phyloP scores from a whole-genome alignment of 805 yeast genomes.

The Suhomyces emberorum region DNA sequence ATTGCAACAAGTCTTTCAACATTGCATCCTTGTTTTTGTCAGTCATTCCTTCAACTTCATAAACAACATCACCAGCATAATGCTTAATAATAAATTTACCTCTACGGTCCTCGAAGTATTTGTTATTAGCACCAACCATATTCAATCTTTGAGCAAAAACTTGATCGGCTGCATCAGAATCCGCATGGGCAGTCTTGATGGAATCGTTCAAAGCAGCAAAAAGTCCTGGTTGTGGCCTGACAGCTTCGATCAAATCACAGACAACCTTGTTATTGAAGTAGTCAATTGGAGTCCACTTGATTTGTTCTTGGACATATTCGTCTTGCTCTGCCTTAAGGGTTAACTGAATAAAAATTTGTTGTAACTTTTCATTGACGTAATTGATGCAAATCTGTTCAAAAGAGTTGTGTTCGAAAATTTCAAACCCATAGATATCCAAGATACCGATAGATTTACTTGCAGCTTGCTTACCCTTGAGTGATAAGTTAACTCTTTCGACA shows the following conservation, averaged over 20 bases:
- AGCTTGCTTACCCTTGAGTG: constrained; percentile 51
- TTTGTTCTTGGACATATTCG: constrained; percentile 91
- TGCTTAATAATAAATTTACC: constrained; percentile 88
- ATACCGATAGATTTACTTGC: constrained; percentile 78
- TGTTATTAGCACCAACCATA: constrained; percentile 70
- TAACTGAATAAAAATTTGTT: constrained; percentile 93
- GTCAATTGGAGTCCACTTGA: constrained; percentile 96
- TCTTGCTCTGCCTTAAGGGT: constrained; percentile 97
- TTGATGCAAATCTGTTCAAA: constrained; percentile 95
- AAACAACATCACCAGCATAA: constrained; percentile 98
- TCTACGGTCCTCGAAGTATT: constrained; percentile 86
- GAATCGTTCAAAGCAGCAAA: constrained; percentile 97
- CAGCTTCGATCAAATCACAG: constrained; percentile 91
- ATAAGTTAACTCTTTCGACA: constrained; percentile 82
- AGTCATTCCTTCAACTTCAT: constrained; percentile 85
- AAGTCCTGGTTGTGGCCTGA: constrained; percentile 87
- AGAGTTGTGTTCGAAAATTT: constrained; percentile 90
- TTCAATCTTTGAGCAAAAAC: constrained; percentile 90
- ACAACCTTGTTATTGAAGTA: constrained; percentile 95
- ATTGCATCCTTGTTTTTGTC: constrained; percentile 95
- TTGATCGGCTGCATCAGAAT: constrained; percentile 93
- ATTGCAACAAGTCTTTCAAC: constrained; percentile 80
- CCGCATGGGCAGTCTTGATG: constrained; percentile 98
- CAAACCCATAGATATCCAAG: constrained; percentile 94
- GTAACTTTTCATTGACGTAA: constrained; percentile 92